Conservation (phyloP, 2,329 filamentous ascomycete genomes). For the Diaporthe sp. region DNA sequence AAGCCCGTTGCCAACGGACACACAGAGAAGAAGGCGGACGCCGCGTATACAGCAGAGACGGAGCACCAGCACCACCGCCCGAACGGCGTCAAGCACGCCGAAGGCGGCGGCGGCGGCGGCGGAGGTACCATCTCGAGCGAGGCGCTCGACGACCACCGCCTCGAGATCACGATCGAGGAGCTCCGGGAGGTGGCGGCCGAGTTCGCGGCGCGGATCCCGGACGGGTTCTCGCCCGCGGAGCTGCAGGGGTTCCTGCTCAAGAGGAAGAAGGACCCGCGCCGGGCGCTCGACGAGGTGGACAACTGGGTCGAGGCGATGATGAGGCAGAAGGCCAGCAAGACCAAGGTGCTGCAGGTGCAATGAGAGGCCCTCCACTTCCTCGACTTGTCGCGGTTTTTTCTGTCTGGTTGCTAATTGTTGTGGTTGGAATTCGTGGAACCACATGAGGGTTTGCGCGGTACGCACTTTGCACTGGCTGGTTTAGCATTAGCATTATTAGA, state of each 20-base stretch:
- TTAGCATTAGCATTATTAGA: constrained; percentile 9
- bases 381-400: neutral
- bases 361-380: constrained; percentile 46
- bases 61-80: neutral
- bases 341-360: constrained; percentile 63
- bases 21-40: neutral
- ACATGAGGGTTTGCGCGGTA: neutral
- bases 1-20: constrained; percentile 20
- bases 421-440: neutral
- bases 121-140: constrained; percentile 28
- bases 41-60: neutral
- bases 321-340: constrained; percentile 63
- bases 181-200: constrained; percentile 58
- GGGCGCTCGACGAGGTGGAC: constrained; percentile 65
- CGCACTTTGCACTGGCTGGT: neutral
- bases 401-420: neutral
- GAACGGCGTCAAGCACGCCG: neutral
- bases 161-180: constrained; percentile 52
- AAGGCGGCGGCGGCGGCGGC: neutral
- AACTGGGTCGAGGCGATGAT: constrained; percentile 66
- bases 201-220: constrained; percentile 67
- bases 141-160: constrained; percentile 36
- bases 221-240: constrained; percentile 70
- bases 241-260: constrained; percentile 75
- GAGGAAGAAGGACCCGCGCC: constrained; percentile 69